These are phyloP conservation scores for Tremella fuciformis DNA, from an alignment of 768 basidiomycete species.

Conservation along the genomic window DNA sequence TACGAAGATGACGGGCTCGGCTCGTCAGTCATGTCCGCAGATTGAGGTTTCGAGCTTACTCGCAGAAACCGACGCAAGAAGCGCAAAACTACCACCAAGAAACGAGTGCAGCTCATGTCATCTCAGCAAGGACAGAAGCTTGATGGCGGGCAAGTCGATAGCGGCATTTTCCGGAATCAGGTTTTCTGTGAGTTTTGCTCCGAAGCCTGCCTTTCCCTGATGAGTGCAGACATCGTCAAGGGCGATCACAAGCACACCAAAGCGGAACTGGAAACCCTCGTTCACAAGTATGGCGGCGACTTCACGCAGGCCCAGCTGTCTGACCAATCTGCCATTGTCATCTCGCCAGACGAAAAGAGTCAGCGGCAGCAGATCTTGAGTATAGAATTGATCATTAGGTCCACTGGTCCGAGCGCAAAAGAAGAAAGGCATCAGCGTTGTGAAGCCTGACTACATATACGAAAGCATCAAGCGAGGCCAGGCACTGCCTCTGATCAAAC, in stretches of 20 bases:
- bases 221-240: slow-evolving; percentile 52
- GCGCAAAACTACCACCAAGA: slow-evolving; percentile 17
- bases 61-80: slow-evolving; percentile 25
- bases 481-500: slow-evolving; percentile 64
- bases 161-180: slow-evolving; percentile 67
- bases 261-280: slow-evolving; percentile 62
- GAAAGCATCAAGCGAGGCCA: slow-evolving; percentile 68
- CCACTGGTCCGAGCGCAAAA: slow-evolving; percentile 57
- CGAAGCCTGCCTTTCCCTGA: not conserved
- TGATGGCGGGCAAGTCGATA: slow-evolving; percentile 61
- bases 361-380: slow-evolving; percentile 45
- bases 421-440: slow-evolving; percentile 65
- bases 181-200: slow-evolving; percentile 66
- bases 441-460: slow-evolving; percentile 76
- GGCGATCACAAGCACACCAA: slow-evolving; percentile 68
- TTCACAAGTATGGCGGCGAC: slow-evolving; percentile 52
- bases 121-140: slow-evolving; percentile 64
- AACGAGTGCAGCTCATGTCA: slow-evolving; percentile 39
- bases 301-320: slow-evolving; percentile 44
- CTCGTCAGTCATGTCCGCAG: slow-evolving; percentile 23
- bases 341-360: slow-evolving; percentile 68
- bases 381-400: slow-evolving; percentile 15
- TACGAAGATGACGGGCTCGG: slow-evolving; percentile 42
- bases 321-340: slow-evolving; percentile 56
- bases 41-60: too few species aligned